Conservation (phyloP, 176 grass and related monocot species). For the Luzula sylvatica region DNA sequence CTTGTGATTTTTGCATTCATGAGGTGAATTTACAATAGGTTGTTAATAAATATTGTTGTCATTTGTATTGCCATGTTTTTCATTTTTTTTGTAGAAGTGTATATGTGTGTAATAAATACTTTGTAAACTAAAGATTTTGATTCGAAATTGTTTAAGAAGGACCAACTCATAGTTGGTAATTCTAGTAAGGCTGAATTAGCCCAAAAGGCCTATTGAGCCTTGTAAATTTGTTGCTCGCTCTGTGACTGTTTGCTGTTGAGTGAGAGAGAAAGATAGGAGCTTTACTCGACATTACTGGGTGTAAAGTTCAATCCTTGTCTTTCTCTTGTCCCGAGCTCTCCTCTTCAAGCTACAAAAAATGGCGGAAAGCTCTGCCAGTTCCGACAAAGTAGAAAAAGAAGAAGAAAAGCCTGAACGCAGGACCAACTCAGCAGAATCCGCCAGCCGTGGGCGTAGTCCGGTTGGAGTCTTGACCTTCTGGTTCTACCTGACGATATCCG, state of each 20-base stretch:
- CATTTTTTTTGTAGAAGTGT: background rate
- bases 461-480: slow-evolving; percentile 50
- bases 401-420: background rate
- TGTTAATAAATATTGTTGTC: slow-evolving; percentile 15
- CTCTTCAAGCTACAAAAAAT: background rate
- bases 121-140: background rate
- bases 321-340: background rate
- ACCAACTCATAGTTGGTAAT: background rate
- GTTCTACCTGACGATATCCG: slow-evolving; percentile 57
- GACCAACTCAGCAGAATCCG: background rate
- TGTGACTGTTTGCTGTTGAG: no score
- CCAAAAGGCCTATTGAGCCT: no score
- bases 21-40: background rate
- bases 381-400: background rate
- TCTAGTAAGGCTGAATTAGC: background rate
- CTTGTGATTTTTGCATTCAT: slow-evolving; percentile 8
- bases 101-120: background rate
- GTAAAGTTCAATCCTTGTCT: background rate
- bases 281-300: slow-evolving; percentile 1
- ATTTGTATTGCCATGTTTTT: slow-evolving; percentile 1
- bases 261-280: no score
- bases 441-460: slow-evolving; percentile 14
- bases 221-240: no score
- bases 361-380: background rate
- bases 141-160: background rate